phyloP scores from a whole-genome alignment of 441 rosid genomes.

The Pelargonium citronellum region DNA sequence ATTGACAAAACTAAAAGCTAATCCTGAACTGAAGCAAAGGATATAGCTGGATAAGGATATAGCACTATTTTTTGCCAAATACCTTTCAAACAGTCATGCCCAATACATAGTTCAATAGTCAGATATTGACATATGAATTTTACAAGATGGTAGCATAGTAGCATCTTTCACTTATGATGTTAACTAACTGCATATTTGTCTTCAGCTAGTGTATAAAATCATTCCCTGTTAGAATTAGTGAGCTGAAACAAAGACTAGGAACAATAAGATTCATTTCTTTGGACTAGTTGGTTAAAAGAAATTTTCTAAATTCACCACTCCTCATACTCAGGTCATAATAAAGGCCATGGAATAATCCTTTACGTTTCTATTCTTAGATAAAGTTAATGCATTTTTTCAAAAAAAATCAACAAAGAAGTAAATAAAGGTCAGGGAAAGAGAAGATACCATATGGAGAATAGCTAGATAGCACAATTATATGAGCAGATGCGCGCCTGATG shows the following conservation, averaged over 20 bases:
- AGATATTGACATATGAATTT: too few relatives aligned
- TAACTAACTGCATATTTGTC: background rate
- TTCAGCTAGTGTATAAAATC: background rate
- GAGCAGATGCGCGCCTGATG: slow-evolving; percentile 63
- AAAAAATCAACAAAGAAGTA: background rate
- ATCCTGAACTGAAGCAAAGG: slow-evolving; percentile 2
- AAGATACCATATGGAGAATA: slow-evolving; percentile 68
- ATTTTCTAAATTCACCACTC: too few relatives aligned
- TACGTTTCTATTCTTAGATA: background rate
- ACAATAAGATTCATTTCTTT: background rate
- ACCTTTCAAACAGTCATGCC: background rate
- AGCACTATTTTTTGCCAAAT: too few relatives aligned
- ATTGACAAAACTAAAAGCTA: background rate
- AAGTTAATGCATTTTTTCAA: background rate
- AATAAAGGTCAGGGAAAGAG: slow-evolving; percentile 5
- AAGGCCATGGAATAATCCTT: background rate
- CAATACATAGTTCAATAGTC: background rate
- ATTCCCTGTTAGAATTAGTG: background rate
- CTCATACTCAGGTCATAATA: background rate
- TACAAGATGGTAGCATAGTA: background rate
- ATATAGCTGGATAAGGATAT: too few relatives aligned
- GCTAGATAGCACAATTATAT: slow-evolving; percentile 66
- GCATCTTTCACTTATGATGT: background rate
- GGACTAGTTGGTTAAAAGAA: background rate
- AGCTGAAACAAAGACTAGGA: background rate